phyloP scores from a whole-genome alignment of 2,329 filamentous ascomycete genomes.

The Nannizziopsis barbatae region DNA sequence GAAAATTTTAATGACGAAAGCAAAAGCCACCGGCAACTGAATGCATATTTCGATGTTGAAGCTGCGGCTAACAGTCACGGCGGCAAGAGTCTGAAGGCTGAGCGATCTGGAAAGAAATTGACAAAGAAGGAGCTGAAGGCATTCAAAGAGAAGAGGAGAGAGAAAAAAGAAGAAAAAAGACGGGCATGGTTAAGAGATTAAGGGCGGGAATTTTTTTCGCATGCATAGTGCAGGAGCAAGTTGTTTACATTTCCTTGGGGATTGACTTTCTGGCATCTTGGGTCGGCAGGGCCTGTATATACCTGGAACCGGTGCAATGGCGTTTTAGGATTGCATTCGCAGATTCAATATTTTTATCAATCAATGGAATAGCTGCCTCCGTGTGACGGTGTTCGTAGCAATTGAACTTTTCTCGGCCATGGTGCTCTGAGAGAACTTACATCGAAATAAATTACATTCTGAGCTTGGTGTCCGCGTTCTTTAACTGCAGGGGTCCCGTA shows the following conservation, averaged over 20 bases:
- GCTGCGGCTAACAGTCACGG: constrained; percentile 84
- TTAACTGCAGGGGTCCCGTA: too few relatives aligned
- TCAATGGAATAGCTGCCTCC: neutral
- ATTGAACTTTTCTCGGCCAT: too few relatives aligned
- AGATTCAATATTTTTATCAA: too few relatives aligned
- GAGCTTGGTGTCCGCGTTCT: too few relatives aligned
- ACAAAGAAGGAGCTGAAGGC: constrained; percentile 77
- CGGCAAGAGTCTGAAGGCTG: constrained; percentile 80
- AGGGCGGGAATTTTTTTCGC: constrained; percentile 20
- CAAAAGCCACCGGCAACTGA: constrained; percentile 79
- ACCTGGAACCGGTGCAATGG: neutral
- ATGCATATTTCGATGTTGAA: constrained; percentile 91
- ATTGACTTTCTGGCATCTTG: neutral
- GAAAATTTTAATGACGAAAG: constrained; percentile 77
- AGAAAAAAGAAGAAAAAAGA: constrained; percentile 88
- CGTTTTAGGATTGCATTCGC: too few relatives aligned
- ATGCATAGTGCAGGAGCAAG: neutral
- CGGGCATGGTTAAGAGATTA: constrained; percentile 82
- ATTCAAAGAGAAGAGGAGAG: constrained; percentile 79
- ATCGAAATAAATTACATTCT: too few relatives aligned
- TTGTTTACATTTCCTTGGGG: constrained; percentile 1
- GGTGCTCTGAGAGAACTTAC: too few relatives aligned
- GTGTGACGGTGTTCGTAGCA: too few relatives aligned
- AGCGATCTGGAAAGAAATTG: constrained; percentile 73
- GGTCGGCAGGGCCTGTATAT: neutral